Base-by-base conservation (phyloP, 225 moss, liverwort and hornwort species). In the Polytrichum formosum region DNA sequence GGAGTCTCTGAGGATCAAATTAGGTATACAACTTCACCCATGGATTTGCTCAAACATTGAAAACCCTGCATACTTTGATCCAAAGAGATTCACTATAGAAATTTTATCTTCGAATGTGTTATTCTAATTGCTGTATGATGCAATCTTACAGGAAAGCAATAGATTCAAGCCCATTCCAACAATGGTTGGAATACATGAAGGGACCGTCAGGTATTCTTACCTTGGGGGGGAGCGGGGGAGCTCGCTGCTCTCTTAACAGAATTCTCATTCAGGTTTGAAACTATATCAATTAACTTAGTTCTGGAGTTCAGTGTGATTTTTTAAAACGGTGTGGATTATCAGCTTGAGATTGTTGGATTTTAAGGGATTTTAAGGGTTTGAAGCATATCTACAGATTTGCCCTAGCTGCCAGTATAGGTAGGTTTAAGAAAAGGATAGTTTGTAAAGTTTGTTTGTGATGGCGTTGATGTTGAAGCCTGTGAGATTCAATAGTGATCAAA, bases 171-270 rank as follows among this genome's bases (percentile, higher is more conserved):
- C 83, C 91, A 63, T 85, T 90, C 78, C 78, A 77, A 76, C 82
- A 83, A 53, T 98, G 98, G 98, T 33, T 92, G 56, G 69, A 84
- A 22, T 72, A 76, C 69, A 88, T 94, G 94, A 82, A 90, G 26
- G 90, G 91, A 53, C 70, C 79, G 33, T 75, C 86, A 26, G 98
- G 98, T 29, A 94, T 98, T 63, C 75, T 98, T 56, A 84, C 83
- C 58, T 74, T 90, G 80, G 91, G 90, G 65, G 91, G 91, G 55
- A 81, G 82, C 74, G 87, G 78, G 54, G 87, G 90, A 7, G 76
- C 72, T 33, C 80, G 84, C 17, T 87, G 90, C 71, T 91, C 94
- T 56, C 85, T 98, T 17, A 79, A 78, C 63, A 86, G 81, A 72
- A 77, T 98, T 56, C 79, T 81, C 64, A 89, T 98, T 75, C 95